Evolutionary conservation across 108 stramenopile species (phyloP).

Genomic region (Aurantiochytrium sp.): DNA sequence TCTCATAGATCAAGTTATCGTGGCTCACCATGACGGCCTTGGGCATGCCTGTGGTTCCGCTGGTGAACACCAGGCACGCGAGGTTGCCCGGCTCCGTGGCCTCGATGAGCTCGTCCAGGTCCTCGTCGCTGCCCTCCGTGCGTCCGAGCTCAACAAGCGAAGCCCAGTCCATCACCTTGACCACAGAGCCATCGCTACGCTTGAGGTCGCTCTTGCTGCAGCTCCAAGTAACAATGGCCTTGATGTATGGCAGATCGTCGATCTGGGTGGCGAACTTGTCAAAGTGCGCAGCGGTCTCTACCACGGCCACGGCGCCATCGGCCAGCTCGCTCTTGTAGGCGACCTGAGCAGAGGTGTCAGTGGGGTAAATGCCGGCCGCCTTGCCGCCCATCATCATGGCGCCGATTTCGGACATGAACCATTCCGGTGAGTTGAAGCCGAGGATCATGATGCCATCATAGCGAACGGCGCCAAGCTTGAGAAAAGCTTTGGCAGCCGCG

Average conservation of each 20-base stretch:
- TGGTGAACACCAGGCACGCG: constrained; percentile 64
- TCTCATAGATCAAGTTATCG: constrained; percentile 41
- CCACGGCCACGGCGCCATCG: constrained; percentile 14
- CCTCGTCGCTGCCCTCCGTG: background rate
- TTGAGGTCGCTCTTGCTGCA: constrained; percentile 18
- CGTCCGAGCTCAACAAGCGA: constrained; percentile 11
- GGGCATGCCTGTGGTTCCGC: constrained; percentile 69
- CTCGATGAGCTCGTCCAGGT: constrained; percentile 30
- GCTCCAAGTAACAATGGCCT: constrained; percentile 61
- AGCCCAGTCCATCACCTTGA: constrained; percentile 33
- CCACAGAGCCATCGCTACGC: constrained; percentile 25
- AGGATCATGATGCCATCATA: constrained; percentile 32
- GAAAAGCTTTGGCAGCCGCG: constrained; percentile 52
- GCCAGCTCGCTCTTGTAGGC: background rate
- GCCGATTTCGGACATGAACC: background rate
- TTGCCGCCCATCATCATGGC: background rate
- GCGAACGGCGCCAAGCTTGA: constrained; percentile 53
- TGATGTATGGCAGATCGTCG: constrained; percentile 37
- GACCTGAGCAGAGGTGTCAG: background rate
- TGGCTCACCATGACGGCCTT: constrained; percentile 76
- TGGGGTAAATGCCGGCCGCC: background rate
- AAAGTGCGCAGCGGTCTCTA: constrained; percentile 52
- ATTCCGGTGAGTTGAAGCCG: constrained; percentile 13
- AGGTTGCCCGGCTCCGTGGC: constrained; percentile 41
- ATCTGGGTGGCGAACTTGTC: constrained; percentile 48